Base-by-base conservation (phyloP, 1,284 basidiomycete species). In the Pyrrhoderma noxium region DNA sequence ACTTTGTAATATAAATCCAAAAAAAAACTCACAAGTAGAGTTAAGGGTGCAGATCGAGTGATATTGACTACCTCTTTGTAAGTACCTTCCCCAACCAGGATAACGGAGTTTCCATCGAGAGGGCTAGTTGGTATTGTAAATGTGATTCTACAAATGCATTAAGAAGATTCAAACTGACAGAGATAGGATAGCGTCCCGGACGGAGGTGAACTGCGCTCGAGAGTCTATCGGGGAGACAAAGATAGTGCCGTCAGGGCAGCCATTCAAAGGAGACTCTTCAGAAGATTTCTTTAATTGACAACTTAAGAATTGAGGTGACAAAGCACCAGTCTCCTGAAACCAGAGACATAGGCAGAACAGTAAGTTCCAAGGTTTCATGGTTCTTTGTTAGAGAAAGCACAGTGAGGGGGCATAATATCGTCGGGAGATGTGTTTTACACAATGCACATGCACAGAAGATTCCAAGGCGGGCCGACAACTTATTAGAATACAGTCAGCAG, bases 41-140 rank as follows among this genome's bases (percentile, higher is more conserved):
- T 80, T 18, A 82, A 59, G n/a, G 80, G 75, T 0, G 65, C 76
- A 47, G 63, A 64, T 31, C 79, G 67, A 1, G 79, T 76, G 14
- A 85, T 65, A 46, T 79, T 82, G 2, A 85, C 61, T 0, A 69
- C 73, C 61, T 84, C 82, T 41, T 74, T 72, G 57, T 85, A 85
- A 47, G 75, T 67, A n/a, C 82, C 83, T 47, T 68, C 67, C 2
- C 72, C 80, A 38, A 85, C 69, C n/a, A 85, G 70, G 39, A 85
- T 79, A 9, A 65, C 66, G 0, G 70, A 72, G 5, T 57, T 36
- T 3, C 68, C 70, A 16, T 63, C 59, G 23, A 67, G 56, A 0
- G 73, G 69, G 21, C 52, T 54, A 11, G 25, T 3, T 23, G 22
- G 5, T 21, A 19, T 37, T 1, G 16, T 22, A 21, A 21, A 18